Evolutionary conservation across 1,139 yeast species (phyloP), one percentile per base, ranked within the genome.

Genomic region (Scheffersomyces titani): DNA sequence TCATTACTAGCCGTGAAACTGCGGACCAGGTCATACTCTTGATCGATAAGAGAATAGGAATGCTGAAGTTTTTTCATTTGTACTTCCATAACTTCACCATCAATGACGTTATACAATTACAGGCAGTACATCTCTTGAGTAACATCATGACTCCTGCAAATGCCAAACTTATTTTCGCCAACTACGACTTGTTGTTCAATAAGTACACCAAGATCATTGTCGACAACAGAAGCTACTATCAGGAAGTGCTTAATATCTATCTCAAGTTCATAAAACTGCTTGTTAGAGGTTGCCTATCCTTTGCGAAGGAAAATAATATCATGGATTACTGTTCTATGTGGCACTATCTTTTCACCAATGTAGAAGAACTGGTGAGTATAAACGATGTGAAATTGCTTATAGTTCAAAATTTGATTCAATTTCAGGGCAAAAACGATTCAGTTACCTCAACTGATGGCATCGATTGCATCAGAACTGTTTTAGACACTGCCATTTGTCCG

Each of bases 51-150:
- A 51, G 52, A 2, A 54, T 57, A 18, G 55, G 64, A 5, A 50
- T 70, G 9, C 52, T 56, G 11, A 46, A 47, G 1, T 72, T 77
- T 36, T 57, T 73, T 24, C 48, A 52, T 5, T 53, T 58, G 4
- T 69, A 74, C 52, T 70, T 76, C 55, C 49, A 46, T 22, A 54
- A 61, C 21, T 59, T 61, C 47, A 62, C 57, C 2, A 70, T 76
- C 56, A 67, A 66, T 22, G 83, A 80, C 61, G 69, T 78, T 5
- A 68, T 80, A 3, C 82, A 77, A 58, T 68, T 69, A 51, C 84
- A 80, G 62, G 70, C 76, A 1, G 65, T 75, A 50, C 83, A 78
- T 62, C 61, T 76, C 58, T 63, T 78, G 55, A 73, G 67, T 50
- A 77, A 79, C 58, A 55, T 74, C 40, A 56, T 76, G 59, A 68